phyloP scores from a whole-genome alignment of 2,329 filamentous ascomycete species.

The Hypoxylon sp. region DNA sequence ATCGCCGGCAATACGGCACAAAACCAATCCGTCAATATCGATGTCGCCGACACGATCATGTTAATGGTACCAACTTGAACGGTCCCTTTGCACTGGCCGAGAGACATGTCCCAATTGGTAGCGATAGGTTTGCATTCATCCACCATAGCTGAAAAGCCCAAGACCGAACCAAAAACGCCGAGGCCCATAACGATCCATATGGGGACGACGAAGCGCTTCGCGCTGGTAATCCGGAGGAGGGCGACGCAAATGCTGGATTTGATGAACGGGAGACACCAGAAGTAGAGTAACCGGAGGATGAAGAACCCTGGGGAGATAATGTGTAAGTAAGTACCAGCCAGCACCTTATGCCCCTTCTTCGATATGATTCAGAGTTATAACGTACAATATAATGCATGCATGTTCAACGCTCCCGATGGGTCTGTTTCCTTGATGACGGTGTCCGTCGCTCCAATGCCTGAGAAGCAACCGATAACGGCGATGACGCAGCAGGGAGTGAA shows the following conservation, averaged over 20 bases:
- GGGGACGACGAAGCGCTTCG: slow-evolving; percentile 37
- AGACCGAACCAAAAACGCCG: slow-evolving; percentile 19
- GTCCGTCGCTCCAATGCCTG: slow-evolving; percentile 33
- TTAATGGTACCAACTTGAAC: not conserved
- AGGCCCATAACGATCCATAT: slow-evolving; percentile 39
- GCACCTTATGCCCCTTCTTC: not conserved
- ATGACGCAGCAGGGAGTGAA: slow-evolving; percentile 33
- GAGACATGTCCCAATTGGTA: slow-evolving; percentile 29
- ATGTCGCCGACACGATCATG: slow-evolving; percentile 26
- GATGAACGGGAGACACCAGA: slow-evolving; percentile 36
- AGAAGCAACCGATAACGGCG: slow-evolving; percentile 19
- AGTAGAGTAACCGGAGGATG: slow-evolving; percentile 30
- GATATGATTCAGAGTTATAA: not conserved
- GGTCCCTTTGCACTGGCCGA: slow-evolving; percentile 11
- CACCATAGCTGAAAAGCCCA: slow-evolving; percentile 28
- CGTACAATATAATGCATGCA: slow-evolving; percentile 29
- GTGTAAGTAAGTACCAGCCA: not conserved
- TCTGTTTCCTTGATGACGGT: slow-evolving; percentile 5
- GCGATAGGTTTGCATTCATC: slow-evolving; percentile 35
- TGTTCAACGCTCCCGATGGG: slow-evolving; percentile 9
- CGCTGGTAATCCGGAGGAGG: slow-evolving; percentile 38
- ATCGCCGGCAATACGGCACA: slow-evolving; percentile 29
- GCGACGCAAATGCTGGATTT: slow-evolving; percentile 42
- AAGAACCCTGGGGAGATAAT: slow-evolving; percentile 29
- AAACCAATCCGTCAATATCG: slow-evolving; percentile 40